These are phyloP conservation scores for Cystofilobasidium bisporidii DNA, from an alignment of 768 basidiomycete genomes.

Conservation along the genomic window DNA sequence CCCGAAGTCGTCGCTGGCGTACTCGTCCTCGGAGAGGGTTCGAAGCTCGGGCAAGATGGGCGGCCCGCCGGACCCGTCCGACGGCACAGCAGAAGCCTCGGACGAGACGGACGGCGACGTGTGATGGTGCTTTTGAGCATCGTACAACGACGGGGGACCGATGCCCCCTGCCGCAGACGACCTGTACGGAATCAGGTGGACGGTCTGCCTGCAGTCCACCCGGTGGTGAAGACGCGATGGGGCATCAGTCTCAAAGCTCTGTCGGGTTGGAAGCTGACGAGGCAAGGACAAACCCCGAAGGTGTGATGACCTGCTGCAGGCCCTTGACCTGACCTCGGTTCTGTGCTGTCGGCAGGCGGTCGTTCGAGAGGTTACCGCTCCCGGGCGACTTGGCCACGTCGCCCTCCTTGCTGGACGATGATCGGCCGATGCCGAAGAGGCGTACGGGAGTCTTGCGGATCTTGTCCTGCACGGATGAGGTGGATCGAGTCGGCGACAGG, in stretches of 20 bases:
- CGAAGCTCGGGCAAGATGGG: neutral
- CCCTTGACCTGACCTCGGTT: neutral
- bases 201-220: neutral
- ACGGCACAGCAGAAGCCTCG: neutral
- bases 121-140: neutral
- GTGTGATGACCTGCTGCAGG: slow-evolving; percentile 3
- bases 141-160: neutral
- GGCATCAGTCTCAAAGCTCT: too few relatives aligned
- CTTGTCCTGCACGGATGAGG: neutral
- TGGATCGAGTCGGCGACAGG: neutral
- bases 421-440: neutral
- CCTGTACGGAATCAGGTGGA: neutral
- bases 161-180: neutral
- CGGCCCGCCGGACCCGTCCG: neutral
- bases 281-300: neutral
- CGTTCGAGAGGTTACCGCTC: too few relatives aligned
- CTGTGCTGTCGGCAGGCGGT: too few relatives aligned
- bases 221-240: too few relatives aligned
- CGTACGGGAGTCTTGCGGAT: neutral
- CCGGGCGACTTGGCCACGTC: neutral
- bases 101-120: neutral
- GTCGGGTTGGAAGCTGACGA: too few relatives aligned
- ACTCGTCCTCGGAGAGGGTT: neutral
- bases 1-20: neutral
- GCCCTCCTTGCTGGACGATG: neutral